Percentiles rank a stretch among this genome's conserved stretches.
These are phyloP conservation scores for Trichophyton simii DNA, from an alignment of 2,329 filamentous ascomycete genomes.

Conservation along the genomic window DNA sequence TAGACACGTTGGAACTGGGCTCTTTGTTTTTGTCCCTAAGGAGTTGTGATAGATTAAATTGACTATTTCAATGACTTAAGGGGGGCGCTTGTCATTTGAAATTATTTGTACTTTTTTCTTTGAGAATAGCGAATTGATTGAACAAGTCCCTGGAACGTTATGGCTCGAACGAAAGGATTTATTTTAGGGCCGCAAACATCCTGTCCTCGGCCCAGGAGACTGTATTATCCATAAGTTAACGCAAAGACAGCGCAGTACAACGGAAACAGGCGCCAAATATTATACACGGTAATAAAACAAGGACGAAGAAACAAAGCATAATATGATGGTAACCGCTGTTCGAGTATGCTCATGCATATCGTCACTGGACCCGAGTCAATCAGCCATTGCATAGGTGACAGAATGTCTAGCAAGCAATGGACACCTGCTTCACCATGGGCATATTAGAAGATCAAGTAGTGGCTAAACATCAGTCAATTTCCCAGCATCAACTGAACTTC, in stretches of 20 bases:
- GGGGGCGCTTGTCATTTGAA: too few species aligned
- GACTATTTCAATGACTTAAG: too few species aligned
- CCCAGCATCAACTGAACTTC: slow-evolving; percentile 4
- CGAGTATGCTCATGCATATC: slow-evolving; percentile 8
- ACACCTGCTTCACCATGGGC: background rate
- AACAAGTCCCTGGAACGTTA: background rate
- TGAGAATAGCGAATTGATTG: too few species aligned
- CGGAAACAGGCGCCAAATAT: background rate
- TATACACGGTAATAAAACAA: slow-evolving; percentile 1
- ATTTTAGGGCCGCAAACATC: background rate
- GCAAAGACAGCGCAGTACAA: background rate
- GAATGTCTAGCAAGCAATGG: background rate
- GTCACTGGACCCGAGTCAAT: background rate
- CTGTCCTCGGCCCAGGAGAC: background rate
- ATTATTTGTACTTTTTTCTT: too few species aligned
- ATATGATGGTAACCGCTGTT: background rate
- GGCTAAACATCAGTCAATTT: slow-evolving; percentile 1
- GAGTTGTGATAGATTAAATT: too few species aligned
- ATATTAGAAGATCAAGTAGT: background rate
- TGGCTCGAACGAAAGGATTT: background rate
- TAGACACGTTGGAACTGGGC: background rate
- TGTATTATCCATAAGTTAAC: background rate
- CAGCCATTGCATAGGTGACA: background rate
- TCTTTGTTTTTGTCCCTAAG: too few species aligned
- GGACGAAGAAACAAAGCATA: background rate